These are phyloP conservation scores for Bipolaris oryzae DNA, from an alignment of 2,329 filamentous ascomycete genomes.

Conservation along the genomic window DNA sequence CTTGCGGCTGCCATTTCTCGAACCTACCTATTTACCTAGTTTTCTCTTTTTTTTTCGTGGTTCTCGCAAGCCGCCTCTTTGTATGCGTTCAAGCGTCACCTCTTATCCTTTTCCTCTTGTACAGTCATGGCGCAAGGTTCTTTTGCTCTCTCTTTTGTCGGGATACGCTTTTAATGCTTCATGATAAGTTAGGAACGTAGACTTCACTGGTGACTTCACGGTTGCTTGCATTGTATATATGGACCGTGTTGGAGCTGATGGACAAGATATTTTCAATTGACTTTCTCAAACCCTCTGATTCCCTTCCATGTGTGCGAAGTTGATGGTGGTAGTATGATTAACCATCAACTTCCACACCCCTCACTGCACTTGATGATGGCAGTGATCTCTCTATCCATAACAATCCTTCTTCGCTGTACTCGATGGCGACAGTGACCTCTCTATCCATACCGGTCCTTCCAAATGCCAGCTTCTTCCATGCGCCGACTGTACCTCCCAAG, in stretches of 20 bases:
- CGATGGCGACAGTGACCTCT: no score
- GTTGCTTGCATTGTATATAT: constrained; percentile 4
- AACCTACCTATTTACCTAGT: no score
- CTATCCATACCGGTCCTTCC: no score
- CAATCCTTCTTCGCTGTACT: no score
- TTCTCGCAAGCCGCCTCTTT: neutral
- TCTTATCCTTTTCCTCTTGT: neutral
- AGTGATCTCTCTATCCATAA: no score
- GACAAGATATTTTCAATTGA: neutral
- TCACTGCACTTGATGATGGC: neutral
- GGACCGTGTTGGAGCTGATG: neutral
- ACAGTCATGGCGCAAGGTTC: neutral
- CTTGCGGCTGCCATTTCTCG: no score
- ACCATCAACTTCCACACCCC: neutral
- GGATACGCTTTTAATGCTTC: constrained; percentile 6
- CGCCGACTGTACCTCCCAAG: no score
- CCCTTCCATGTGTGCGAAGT: neutral
- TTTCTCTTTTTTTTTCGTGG: neutral
- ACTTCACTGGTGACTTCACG: neutral
- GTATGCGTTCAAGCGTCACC: constrained; percentile 12
- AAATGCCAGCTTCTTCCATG: no score
- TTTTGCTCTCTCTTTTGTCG: constrained; percentile 1
- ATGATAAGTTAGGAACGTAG: neutral
- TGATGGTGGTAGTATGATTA: neutral
- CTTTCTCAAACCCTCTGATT: neutral